phyloP scores from a whole-genome alignment of 352 stramenopile genomes.

The Phytophthora pinifolia region DNA sequence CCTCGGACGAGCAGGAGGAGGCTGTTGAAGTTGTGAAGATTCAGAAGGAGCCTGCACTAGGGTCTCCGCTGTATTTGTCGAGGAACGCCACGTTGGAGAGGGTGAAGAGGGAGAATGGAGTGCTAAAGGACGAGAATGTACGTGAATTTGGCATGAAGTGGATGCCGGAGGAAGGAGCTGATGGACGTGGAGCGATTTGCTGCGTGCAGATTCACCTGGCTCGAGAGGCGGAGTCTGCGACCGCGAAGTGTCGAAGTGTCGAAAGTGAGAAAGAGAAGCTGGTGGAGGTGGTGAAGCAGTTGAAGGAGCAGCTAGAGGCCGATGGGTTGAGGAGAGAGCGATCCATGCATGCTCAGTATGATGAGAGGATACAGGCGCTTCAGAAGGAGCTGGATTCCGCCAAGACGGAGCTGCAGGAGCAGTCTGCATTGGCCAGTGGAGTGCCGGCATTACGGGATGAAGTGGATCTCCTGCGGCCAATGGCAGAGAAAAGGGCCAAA shows the following conservation, averaged over 20 bases:
- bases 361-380: conserved; percentile 50
- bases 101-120: conserved; percentile 47
- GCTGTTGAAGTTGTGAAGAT: neutral
- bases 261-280: conserved; percentile 36
- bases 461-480: conserved; percentile 63
- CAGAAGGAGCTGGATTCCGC: conserved; percentile 44
- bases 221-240: conserved; percentile 30
- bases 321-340: conserved; percentile 65
- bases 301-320: conserved; percentile 45
- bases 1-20: neutral
- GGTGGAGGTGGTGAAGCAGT: conserved; percentile 32
- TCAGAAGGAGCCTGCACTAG: conserved; percentile 5
- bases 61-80: conserved; percentile 45
- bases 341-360: conserved; percentile 44
- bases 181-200: neutral
- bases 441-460: conserved; percentile 54
- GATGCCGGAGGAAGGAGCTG: too few species aligned
- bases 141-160: conserved; percentile 8
- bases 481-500: conserved; percentile 49
- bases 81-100: conserved; percentile 51
- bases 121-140: conserved; percentile 70
- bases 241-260: conserved; percentile 20
- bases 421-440: conserved; percentile 37
- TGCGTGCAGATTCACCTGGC: conserved; percentile 39
- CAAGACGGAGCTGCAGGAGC: conserved; percentile 33